Evolutionary conservation across 495 filamentous ascomycete species (phyloP), one percentile per base, ranked within the genome.

Genomic region (Annulohypoxylon moriforme): DNA sequence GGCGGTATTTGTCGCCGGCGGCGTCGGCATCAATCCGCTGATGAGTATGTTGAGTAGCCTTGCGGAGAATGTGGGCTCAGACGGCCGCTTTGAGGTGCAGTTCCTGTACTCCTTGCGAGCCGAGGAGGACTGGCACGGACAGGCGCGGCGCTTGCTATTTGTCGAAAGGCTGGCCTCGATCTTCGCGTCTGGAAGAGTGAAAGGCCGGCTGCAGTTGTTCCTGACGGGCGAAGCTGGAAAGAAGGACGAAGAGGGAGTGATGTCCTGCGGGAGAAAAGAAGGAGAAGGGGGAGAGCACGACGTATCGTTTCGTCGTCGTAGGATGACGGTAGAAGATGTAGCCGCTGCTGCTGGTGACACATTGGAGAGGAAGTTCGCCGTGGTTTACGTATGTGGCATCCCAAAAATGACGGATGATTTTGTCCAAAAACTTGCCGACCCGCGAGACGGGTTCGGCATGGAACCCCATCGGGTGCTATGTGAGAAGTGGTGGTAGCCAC

Each of bases 401-500:
- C 91, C 91, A 16, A 60, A 60, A 8, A 96, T 96, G 93, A 95
- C 92, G 2, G 93, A 96, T 79, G 85, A 90, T 61, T 85, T 94
- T 68, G 92, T 94, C 0, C 82, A 82, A n/a, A 67, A 58, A 20
- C 64, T 84, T 8, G 79, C 81, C 14, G 75, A 89, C 11, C 31
- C 49, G 1, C 71, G 77, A 2, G 69, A 66, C 1, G 82, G 87
- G 16, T 75, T 89, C 25, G 88, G 85, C 4, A 86, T 92, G 77
- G 80, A 83, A 13, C 52, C 78, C 34, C 77, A 86, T 31, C 82
- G 86, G 20, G 90, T 96, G 0, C 78, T 94, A 36, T 95, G 85
- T 73, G 94, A 97, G 80, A 95, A 92, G 71, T 97, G 93, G 94
- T 97, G 94, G 94, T 96, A 72, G 71, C 7, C 34, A 8, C 9